A percentile compares a stretch with the other conserved stretches of the same genome.
Evolutionary conservation across 331 rosid species (phyloP).

Genomic region (Erythrophleum ivorense): DNA sequence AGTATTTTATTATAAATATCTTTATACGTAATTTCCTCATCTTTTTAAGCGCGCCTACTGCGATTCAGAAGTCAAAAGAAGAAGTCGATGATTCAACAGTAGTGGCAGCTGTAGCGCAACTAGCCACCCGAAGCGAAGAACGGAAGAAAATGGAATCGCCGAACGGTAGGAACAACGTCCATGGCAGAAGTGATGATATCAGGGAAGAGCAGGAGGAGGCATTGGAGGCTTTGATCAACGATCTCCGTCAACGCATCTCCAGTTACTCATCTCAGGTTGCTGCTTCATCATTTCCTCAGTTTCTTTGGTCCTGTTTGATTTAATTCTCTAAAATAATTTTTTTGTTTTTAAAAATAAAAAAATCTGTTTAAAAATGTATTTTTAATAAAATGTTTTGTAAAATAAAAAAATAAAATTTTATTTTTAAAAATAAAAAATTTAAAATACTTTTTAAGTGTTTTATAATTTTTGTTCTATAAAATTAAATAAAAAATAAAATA

Average conservation of each 20-base stretch:
- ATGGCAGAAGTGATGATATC: background rate
- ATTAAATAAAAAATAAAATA: too few species aligned
- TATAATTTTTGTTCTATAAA: too few species aligned
- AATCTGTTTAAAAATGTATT: too few species aligned
- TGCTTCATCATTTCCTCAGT: background rate
- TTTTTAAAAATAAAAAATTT: too few species aligned
- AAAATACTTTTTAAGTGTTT: too few species aligned
- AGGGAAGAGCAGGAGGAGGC: conserved; percentile 62
- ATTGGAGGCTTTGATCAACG: conserved; percentile 63
- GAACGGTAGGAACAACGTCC: background rate
- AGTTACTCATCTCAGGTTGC: conserved; percentile 68
- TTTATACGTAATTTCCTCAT: too few species aligned
- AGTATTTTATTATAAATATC: too few species aligned
- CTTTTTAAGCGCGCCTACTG: background rate
- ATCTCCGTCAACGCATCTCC: conserved; percentile 48
- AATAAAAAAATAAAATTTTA: too few species aligned
- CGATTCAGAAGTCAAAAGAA: background rate
- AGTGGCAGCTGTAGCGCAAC: background rate
- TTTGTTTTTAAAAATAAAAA: too few species aligned
- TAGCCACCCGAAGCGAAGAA: background rate
- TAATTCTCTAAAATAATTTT: too few species aligned
- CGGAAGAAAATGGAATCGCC: background rate
- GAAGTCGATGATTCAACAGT: background rate
- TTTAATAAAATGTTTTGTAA: too few species aligned
- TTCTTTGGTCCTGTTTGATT: too few species aligned